Percentiles rank a stretch among this genome's conserved stretches.
phyloP scores from a whole-genome alignment of 495 filamentous ascomycete genomes.

The Aspergillus leporis region DNA sequence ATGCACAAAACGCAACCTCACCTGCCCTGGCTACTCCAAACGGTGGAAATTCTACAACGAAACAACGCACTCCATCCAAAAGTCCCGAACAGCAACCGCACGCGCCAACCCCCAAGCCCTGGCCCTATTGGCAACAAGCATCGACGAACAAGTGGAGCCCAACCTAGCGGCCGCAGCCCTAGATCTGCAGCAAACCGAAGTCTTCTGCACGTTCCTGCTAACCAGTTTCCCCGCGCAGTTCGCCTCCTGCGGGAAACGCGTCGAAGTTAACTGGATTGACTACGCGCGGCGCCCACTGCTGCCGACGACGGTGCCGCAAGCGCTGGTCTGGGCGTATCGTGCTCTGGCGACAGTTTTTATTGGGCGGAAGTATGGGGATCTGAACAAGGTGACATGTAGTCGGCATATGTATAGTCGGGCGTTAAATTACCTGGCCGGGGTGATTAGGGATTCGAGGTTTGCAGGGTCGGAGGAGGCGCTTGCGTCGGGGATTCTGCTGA shows the following conservation, averaged over 20 bases:
- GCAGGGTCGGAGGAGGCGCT: slow-evolving; percentile 15
- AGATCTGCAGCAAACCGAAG: slow-evolving; percentile 16
- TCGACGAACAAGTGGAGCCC: slow-evolving; percentile 20
- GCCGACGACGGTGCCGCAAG: not conserved
- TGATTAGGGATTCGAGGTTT: slow-evolving; percentile 8
- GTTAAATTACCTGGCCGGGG: slow-evolving; percentile 8
- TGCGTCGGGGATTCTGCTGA: slow-evolving; percentile 23
- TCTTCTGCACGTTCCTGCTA: slow-evolving; percentile 19
- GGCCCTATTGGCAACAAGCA: not conserved
- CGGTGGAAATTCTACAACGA: slow-evolving; percentile 21
- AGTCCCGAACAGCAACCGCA: not conserved
- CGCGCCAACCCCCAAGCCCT: not conserved
- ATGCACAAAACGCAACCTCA: slow-evolving; percentile 21
- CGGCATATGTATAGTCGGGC: slow-evolving; percentile 22
- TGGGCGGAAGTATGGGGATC: slow-evolving; percentile 12
- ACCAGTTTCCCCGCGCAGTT: slow-evolving; percentile 18
- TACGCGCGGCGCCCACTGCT: slow-evolving; percentile 6
- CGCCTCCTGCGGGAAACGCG: slow-evolving; percentile 12
- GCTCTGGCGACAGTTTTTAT: slow-evolving; percentile 12
- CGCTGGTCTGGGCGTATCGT: slow-evolving; percentile 16
- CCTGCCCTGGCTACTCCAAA: slow-evolving; percentile 31
- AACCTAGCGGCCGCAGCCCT: slow-evolving; percentile 14
- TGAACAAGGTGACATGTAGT: slow-evolving; percentile 10
- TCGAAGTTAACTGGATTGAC: slow-evolving; percentile 17
- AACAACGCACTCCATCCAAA: slow-evolving; percentile 1